Conservation (phyloP, 2,329 filamentous ascomycete species). For the Ophiostoma triangulosporum region DNA sequence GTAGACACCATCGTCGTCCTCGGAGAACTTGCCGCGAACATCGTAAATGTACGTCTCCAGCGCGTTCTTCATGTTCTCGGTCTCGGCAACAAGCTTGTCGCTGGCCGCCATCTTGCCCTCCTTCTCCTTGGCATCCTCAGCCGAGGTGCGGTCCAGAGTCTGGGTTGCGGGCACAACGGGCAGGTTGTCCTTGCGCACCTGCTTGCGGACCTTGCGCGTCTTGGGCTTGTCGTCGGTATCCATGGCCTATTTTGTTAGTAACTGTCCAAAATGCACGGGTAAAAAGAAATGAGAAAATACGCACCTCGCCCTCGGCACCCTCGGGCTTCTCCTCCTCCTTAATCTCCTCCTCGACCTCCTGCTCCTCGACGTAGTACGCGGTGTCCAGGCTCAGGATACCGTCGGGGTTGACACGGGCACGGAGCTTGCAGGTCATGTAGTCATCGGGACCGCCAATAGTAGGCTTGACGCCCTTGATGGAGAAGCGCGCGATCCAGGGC, state of each 20-base stretch:
- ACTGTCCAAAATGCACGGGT: too few relatives aligned
- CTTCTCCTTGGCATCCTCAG: slow-evolving; percentile 59
- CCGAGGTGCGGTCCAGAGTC: slow-evolving; percentile 57
- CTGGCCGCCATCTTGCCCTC: slow-evolving; percentile 91
- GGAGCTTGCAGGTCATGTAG: slow-evolving; percentile 99
- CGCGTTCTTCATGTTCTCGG: slow-evolving; percentile 99
- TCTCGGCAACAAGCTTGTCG: slow-evolving; percentile 96
- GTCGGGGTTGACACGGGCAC: slow-evolving; percentile 92
- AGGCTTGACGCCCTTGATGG: slow-evolving; percentile 92
- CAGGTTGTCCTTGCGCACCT: slow-evolving; percentile 92
- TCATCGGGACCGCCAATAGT: slow-evolving; percentile 66
- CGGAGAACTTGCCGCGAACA: slow-evolving; percentile 61
- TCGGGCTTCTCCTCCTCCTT: slow-evolving; percentile 23
- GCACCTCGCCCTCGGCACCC: background rate
- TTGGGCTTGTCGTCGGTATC: slow-evolving; percentile 60
- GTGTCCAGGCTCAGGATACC: slow-evolving; percentile 93
- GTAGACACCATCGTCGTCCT: slow-evolving; percentile 7
- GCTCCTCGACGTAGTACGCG: slow-evolving; percentile 95
- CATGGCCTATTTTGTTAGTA: slow-evolving; percentile 41
- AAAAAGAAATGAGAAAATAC: background rate
- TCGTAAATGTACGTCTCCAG: slow-evolving; percentile 97
- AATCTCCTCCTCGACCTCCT: slow-evolving; percentile 72
- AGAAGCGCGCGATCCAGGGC: slow-evolving; percentile 95
- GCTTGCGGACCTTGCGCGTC: slow-evolving; percentile 98
- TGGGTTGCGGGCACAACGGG: slow-evolving; percentile 74